phyloP scores from a whole-genome alignment of 1,139 yeast species.

The Taphrina betulina region DNA sequence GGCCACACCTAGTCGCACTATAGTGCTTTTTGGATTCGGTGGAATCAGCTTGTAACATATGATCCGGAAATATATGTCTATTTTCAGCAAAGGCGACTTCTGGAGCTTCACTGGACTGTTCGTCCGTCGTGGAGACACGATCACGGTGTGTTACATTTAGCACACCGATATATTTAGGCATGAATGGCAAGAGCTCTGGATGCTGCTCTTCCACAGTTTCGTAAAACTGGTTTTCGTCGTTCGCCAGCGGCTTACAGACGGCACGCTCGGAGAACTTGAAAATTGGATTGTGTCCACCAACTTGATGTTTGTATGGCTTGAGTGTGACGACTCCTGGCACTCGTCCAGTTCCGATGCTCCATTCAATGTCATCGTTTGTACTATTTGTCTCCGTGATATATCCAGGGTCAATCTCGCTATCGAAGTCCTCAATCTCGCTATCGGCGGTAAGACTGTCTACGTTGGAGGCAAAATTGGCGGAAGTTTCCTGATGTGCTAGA shows the following conservation, averaged over 20 bases:
- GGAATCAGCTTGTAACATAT: constrained; percentile 25
- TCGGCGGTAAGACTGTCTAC: background rate
- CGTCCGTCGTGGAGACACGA: background rate
- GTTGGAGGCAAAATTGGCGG: background rate
- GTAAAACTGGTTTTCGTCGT: constrained; percentile 86
- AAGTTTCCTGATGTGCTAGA: background rate
- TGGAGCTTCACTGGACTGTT: constrained; percentile 17
- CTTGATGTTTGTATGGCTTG: constrained; percentile 80
- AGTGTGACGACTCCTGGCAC: constrained; percentile 42
- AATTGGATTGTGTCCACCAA: constrained; percentile 98
- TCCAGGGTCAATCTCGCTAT: background rate
- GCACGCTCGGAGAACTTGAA: constrained; percentile 87
- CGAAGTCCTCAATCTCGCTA: background rate
- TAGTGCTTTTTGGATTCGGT: background rate
- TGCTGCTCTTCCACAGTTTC: constrained; percentile 79
- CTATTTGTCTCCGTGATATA: background rate
- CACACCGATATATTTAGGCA: constrained; percentile 95
- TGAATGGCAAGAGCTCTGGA: constrained; percentile 70
- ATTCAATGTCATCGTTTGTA: constrained; percentile 27
- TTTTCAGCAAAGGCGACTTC: constrained; percentile 36
- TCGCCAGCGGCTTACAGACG: constrained; percentile 90
- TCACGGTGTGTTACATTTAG: constrained; percentile 77
- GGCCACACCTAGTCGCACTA: background rate
- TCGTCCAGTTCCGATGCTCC: constrained; percentile 26
- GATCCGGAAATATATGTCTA: constrained; percentile 33